Conservation (phyloP, 441 rosid genomes). For the Theobroma grandiflorum region DNA sequence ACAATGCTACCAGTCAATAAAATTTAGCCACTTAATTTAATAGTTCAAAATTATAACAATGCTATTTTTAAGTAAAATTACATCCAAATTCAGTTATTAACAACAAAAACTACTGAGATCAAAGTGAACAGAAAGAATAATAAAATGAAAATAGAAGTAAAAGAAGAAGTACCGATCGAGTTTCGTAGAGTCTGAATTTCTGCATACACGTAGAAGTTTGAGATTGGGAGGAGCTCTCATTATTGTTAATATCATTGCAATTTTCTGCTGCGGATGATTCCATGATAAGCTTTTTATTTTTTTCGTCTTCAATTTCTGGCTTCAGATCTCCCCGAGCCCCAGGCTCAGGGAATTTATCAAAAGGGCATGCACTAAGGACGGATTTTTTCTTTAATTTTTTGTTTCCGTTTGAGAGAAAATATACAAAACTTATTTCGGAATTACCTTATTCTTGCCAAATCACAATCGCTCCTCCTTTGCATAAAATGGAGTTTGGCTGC, state of each 20-base stretch:
- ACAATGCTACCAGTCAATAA: conserved; percentile 22
- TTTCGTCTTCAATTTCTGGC: conserved; percentile 16
- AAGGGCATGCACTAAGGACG: conserved; percentile 60
- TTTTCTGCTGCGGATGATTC: conserved; percentile 50
- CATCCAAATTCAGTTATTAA: neutral
- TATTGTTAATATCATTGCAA: neutral
- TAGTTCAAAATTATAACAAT: neutral
- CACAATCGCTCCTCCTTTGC: conserved; percentile 40
- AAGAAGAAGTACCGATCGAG: conserved; percentile 61
- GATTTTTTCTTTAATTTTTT: neutral
- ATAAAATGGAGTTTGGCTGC: conserved; percentile 66
- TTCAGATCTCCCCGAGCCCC: conserved; percentile 75
- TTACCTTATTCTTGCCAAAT: conserved; percentile 24
- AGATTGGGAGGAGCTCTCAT: conserved; percentile 48
- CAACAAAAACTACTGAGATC: conserved; percentile 12
- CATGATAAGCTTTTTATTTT: conserved; percentile 33
- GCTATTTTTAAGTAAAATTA: conserved; percentile 6
- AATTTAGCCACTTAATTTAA: conserved; percentile 6
- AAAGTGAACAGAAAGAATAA: conserved; percentile 13
- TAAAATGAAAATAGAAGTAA: conserved; percentile 28
- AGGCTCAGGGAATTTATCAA: conserved; percentile 68
- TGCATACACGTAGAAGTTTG: conserved; percentile 50
- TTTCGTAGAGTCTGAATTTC: conserved; percentile 78
- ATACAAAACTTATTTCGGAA: neutral
- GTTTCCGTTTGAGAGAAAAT: neutral